Base-by-base conservation (phyloP, 78 protist species). In the Tieghemostelium lacteum region DNA sequence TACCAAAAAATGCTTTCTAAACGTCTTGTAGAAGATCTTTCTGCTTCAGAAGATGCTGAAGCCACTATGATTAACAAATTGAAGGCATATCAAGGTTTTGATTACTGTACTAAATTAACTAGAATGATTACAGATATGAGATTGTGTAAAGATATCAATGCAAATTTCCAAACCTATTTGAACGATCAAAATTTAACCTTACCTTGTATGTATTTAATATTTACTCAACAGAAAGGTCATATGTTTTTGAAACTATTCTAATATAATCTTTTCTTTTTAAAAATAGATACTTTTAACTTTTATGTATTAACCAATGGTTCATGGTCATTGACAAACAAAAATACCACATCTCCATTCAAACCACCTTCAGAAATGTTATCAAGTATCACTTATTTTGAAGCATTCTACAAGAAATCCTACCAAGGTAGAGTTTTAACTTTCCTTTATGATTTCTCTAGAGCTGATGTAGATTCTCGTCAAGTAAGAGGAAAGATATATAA, bases 61-160 rank as follows among this genome's bases (percentile, higher is more conserved):
- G 73, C 78, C 5, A 54, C 74, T 19, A 88, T 88, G 94, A 88
- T 88, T 67, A 73, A 74, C 87, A 88, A 88, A 64, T 74, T 88
- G 57, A 88, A 88, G 64, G 45, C 75, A 39, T 62, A 76, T 37
- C 92, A 87, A 71, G 78, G 87, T 62, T 92, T 74, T 49, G 85
- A 74, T 66, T 83, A 87, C 34, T 87, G 85, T 8, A 87, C 73
- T 4, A 87, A 75, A 52, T 57, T 92, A 37, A 92, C 94, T 20
- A 87, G 98, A 50, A 96, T 96, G 98, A 96, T 96, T 87, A 93
- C 50, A 16, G 98, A 96, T 91, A 96, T 96, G 97, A 42, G 72
- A 60, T 29, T 93, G 42, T 94, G 97, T 14, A 61, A 85, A 14
- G 95, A 87, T 87, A 71, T 67, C 49, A 85, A 67, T 67, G 64